Evolutionary conservation across 148 eudicot genomes (phyloP), one percentile per base, ranked within the genome.

Genomic region (Heliamphora exappendiculata): DNA sequence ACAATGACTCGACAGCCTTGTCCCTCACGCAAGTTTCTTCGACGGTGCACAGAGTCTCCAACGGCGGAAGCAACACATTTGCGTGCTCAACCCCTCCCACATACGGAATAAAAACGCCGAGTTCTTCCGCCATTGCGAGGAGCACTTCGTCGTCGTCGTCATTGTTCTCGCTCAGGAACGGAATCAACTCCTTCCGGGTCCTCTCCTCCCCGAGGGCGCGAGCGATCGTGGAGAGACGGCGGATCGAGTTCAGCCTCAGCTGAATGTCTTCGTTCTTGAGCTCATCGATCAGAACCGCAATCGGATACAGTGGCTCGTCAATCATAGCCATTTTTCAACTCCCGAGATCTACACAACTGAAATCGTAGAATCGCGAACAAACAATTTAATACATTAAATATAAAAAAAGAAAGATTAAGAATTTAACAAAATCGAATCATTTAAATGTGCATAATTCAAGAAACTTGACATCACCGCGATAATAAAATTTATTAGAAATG

Each of bases 21-120:
- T 95, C 99, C 88, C 99, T 91, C 59, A 95, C 99, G 75, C 94
- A 91, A 1, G 99, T 95, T 81, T 95, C 99, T 81, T 95, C 99
- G 34, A 95, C 99, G 1, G 88, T 87, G 84, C 99, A 93, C 79
- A 95, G 97, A 57, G 94, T 88, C 77, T 95, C 99, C 64, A 95
- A 74, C 13, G 99, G 98, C 10, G 94, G 96, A 39, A 95, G 94
- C 88, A 95, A 84, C 50, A 89, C 99, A 80, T 89, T 85, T n/a
- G 99, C 97, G 79, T 91, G 86, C 41, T 95, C 94, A 53, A 88
- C 89, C 53, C 99, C 99, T 3, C 99, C 99, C 78, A 95, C 89
- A 76, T 92, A 95, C 0, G 99, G 99, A 69, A 91, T 91, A 80
- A 95, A 95, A 7, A 91, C 96, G 7, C 99, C 99, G 89, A 95